Evolutionary conservation across 208 protist species (phyloP), one percentile per base, ranked within the genome.

Genomic region (Leptomonas seymouri): DNA sequence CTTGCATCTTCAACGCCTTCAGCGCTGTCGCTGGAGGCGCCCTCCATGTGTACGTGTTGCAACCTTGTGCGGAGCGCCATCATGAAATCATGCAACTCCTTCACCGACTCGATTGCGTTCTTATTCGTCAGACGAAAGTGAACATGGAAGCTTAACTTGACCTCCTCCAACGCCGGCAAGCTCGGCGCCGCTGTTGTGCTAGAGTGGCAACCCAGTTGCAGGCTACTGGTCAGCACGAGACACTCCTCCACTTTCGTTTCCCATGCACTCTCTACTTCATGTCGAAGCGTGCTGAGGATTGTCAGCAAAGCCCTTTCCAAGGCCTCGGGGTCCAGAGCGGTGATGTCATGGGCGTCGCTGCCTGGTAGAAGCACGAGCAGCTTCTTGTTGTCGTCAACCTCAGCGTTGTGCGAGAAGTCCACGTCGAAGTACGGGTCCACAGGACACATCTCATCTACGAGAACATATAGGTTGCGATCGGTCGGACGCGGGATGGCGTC

Each of bases 391-490:
- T 50, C 45, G 15, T 78, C 53, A 16, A 27, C 56, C 0, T 3
- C 51, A 15, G 72, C 16, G 56, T 44, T 39, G 71, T 71, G 84
- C 36, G 74, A 56, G 56, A 81, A 87, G 74, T 96, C 91, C 42
- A 96, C 74, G 63, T 96, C 91, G 62, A 96, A 92, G 66, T 84
- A 96, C 2, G 91, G 91, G 62, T 96, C 91, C 14, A 93, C 76
- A 4, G 88, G 69, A 7, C 80, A 70, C 6, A 70, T 57, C 51
- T 94, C 85, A 48, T 96, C 91, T 0, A 96, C 67, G 11, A 96
- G 41, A 4, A 87, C 84, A 71, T 96, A 96, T 20, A 96, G 49
- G 67, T 85, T 87, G n/a, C 91, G 88, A 5, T 86, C 72, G 15
- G 59, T 70, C 15, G 28, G 64, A 20, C 68, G 45, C 7, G 82